Evolutionary conservation across 768 basidiomycete species (phyloP).

Genomic region (Phlebiopsis flavidoalba): DNA sequence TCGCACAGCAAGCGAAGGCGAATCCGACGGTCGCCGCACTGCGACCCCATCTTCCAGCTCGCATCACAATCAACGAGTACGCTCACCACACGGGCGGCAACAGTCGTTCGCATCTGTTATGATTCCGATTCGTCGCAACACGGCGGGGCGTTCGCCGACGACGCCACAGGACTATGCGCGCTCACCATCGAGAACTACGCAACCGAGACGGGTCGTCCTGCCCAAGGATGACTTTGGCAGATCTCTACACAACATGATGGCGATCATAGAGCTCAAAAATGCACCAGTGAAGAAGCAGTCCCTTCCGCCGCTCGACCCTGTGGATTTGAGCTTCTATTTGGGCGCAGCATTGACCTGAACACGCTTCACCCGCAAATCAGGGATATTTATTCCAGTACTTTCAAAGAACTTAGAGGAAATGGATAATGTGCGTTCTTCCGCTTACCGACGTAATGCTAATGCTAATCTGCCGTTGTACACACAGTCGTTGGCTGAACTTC

Average conservation of each 20-base stretch:
- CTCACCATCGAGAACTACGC: slow-evolving; percentile 16
- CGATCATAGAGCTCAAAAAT: slow-evolving; percentile 65
- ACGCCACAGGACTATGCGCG: slow-evolving; percentile 3
- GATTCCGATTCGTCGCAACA: slow-evolving; percentile 41
- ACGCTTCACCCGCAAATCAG: slow-evolving; percentile 65
- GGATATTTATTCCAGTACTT: slow-evolving; percentile 65
- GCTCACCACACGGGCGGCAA: slow-evolving; percentile 39
- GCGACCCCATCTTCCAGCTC: slow-evolving; percentile 37
- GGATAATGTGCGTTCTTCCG: slow-evolving; percentile 53
- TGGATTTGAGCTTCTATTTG: slow-evolving; percentile 74
- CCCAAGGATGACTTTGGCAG: slow-evolving; percentile 86
- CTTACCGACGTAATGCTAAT: not conserved
- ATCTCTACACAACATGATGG: slow-evolving; percentile 82
- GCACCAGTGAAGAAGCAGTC: slow-evolving; percentile 33
- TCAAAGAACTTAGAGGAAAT: slow-evolving; percentile 75
- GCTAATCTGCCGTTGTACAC: not conserved
- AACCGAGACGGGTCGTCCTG: slow-evolving; percentile 41
- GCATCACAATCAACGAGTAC: slow-evolving; percentile 4
- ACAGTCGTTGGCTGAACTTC: slow-evolving; percentile 25
- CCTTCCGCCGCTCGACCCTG: slow-evolving; percentile 46
- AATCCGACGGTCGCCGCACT: slow-evolving; percentile 12
- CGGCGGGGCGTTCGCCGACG: slow-evolving; percentile 8
- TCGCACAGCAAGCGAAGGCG: slow-evolving; percentile 23
- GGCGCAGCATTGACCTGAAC: slow-evolving; percentile 53
- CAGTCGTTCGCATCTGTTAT: slow-evolving; percentile 73